phyloP scores from a whole-genome alignment of 2,329 filamentous ascomycete species.

The Setomelanomma holmii region DNA sequence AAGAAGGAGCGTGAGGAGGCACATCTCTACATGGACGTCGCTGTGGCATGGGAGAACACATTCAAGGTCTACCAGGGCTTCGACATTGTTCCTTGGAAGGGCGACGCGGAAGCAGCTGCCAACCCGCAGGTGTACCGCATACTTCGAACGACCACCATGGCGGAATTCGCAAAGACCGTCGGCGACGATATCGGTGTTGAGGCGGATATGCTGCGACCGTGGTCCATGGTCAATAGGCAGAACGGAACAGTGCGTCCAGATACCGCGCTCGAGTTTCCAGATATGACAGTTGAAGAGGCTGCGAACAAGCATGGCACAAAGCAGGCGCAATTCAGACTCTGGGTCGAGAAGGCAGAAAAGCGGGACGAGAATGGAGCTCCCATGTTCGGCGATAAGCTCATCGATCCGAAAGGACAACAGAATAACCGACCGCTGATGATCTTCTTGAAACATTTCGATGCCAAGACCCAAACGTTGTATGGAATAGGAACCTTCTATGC shows the following conservation, averaged over 20 bases:
- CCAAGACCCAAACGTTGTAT: slow-evolving; percentile 73
- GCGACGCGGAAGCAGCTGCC: slow-evolving; percentile 65
- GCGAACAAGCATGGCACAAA: slow-evolving; percentile 72
- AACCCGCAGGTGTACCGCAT: slow-evolving; percentile 76
- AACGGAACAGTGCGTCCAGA: slow-evolving; percentile 96
- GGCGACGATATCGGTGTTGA: slow-evolving; percentile 74
- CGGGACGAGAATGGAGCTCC: slow-evolving; percentile 73
- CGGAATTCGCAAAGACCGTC: slow-evolving; percentile 75
- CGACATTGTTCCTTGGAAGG: slow-evolving; percentile 70
- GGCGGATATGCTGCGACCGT: slow-evolving; percentile 76
- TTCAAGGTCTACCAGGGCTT: slow-evolving; percentile 84
- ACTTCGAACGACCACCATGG: slow-evolving; percentile 75
- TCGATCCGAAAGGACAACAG: slow-evolving; percentile 62
- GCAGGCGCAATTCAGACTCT: slow-evolving; percentile 75
- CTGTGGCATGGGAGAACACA: slow-evolving; percentile 80
- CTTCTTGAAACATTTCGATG: slow-evolving; percentile 92
- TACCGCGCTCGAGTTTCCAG: slow-evolving; percentile 78
- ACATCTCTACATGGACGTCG: slow-evolving; percentile 87
- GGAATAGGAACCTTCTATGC: slow-evolving; percentile 89
- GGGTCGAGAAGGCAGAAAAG: slow-evolving; percentile 77
- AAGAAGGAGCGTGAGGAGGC: slow-evolving; percentile 92
- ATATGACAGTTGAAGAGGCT: slow-evolving; percentile 72
- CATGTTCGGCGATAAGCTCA: slow-evolving; percentile 72
- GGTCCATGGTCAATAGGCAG: slow-evolving; percentile 98
- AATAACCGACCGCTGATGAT: slow-evolving; percentile 72